Base-by-base conservation (phyloP, 768 basidiomycete species). In the Tricholomella constricta region DNA sequence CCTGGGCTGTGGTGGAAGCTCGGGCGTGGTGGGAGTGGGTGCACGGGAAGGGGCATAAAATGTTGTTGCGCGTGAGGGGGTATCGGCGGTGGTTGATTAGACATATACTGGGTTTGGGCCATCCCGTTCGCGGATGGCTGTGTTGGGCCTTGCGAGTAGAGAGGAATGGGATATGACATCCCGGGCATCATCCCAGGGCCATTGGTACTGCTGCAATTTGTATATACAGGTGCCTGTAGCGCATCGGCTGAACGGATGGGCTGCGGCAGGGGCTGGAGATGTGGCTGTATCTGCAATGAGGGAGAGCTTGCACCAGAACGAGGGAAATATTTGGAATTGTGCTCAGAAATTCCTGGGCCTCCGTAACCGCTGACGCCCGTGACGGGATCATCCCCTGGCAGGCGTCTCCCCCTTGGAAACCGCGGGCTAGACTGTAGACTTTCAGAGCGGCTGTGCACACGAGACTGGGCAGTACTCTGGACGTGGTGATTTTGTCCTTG, bases 401-500 rank as follows among this genome's bases (percentile, higher is more conserved):
- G 60, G 15, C 75, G 67, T 53, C 72, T 69, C 19, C 71, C 75
- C 54, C 77, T 70, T 34, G 71, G 65, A 12, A 73, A 45, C 38
- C 65, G 71, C 12, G 82, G 82, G 51, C 82, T 84, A 10, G 82
- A 81, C 4, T 77, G 74, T 17, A 73, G 66, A 60, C 79, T 81
- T 27, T 72, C 76, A 0, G 76, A 70, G 42, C 71, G 70, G 41
- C 80, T 81, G 40, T 78, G 74, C 25, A 67, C 62, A 46, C 73
- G 70, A 12, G 81, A 81, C 5, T 79, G 78, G 4, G 77, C 66
- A 47, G 62, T 56, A 37, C 65, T 69, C 6, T 62, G 66, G 9
- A 63, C 49, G 19, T 56, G 55, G 23, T 58, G 58, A 41, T 45
- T 31, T 43, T 50, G 55, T 4, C 40, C 53, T 23, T 63, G 61